Percentiles rank a stretch among this genome's conserved stretches.
These are phyloP conservation scores for Gonapodya prolifera DNA, from an alignment of 192 early-diverging fungal species.

Conservation along the genomic window DNA sequence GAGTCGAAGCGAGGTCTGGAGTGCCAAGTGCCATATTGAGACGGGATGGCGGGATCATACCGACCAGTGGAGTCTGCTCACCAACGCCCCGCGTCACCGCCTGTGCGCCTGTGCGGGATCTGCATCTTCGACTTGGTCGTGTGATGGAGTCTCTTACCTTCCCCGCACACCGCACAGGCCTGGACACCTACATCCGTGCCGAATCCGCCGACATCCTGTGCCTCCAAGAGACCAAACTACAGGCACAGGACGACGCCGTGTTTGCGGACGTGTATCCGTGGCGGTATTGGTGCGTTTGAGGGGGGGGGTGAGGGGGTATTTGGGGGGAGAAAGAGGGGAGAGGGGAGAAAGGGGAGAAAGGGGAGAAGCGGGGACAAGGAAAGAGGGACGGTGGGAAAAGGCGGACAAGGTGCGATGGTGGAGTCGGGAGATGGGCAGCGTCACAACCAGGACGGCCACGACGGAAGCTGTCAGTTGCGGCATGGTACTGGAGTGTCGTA, in stretches of 20 bases:
- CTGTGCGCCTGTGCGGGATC: neutral
- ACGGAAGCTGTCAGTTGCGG: no score
- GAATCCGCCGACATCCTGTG: slow-evolving; percentile 73
- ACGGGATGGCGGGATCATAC: no score
- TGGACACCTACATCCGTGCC: slow-evolving; percentile 53
- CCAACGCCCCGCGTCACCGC: no score
- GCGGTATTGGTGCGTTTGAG: slow-evolving; percentile 23
- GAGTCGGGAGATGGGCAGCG: no score
- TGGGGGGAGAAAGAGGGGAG: slow-evolving; percentile 32
- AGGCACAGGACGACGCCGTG: slow-evolving; percentile 42
- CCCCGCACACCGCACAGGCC: slow-evolving; percentile 23
- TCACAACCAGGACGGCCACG: no score
- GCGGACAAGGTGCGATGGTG: neutral
- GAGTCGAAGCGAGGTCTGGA: no score
- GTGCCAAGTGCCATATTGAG: no score
- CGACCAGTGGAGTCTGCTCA: no score
- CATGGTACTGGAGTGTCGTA: neutral
- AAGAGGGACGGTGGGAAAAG: neutral
- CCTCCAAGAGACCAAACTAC: slow-evolving; percentile 77
- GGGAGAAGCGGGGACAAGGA: slow-evolving; percentile 71
- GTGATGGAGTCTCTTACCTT: no score
- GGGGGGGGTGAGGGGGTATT: neutral
- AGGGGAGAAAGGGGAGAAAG: slow-evolving; percentile 32
- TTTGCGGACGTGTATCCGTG: slow-evolving; percentile 51
- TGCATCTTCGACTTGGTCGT: neutral